Base-by-base conservation (phyloP, 2,329 filamentous ascomycete species). In the Penicillium sp. region DNA sequence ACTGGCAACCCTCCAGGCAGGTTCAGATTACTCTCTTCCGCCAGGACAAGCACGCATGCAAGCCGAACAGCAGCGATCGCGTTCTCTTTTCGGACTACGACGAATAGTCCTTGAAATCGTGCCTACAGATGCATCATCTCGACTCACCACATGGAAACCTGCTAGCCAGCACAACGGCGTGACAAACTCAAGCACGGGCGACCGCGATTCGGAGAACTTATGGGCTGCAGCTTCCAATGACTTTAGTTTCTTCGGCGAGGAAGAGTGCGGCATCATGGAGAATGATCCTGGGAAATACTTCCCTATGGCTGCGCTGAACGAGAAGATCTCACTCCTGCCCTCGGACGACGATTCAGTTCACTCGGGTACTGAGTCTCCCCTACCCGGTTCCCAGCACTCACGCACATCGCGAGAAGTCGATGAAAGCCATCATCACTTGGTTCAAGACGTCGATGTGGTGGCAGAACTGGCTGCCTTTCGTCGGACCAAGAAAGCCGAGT, bases 231-330 rank as follows among this genome's bases (percentile, higher is more conserved):
- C 79, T 3, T 69, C 74, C 46, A 70, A 77, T 42, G 80, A 84
- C 57, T 84, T 83, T 51, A 79, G 77, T 23, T 81, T 81, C 63
- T 84, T 84, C 47, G 74, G 70, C 1, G 77, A 79, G 31, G 77
- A 77, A 38, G 79, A 81, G 55, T 78, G 77, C 49, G 67, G 75
- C 9, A 67, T 77, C 11, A 74, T 74, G 11, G 67, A 68, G 20
- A 62, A 67, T 42, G 73, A 76, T 26, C 66, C 68, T 5, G 68
- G 68, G 2, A 70, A 69, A 43, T 68, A 68, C 41, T 65, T 75
- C 39, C 73, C 74, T 1, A 70, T 74, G 48, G 65, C 69, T 2
- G 56, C 56, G 5, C 50, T 68, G 22, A 73, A 72, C 29, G 68
- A 72, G 31, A 76, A 75, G 55, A 68, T 72, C 45, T 68, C 69